Percentiles rank a stretch among this genome's conserved stretches.
These are phyloP conservation scores for Priceomyces carsonii DNA, from an alignment of 805 yeast species.

Conservation along the genomic window DNA sequence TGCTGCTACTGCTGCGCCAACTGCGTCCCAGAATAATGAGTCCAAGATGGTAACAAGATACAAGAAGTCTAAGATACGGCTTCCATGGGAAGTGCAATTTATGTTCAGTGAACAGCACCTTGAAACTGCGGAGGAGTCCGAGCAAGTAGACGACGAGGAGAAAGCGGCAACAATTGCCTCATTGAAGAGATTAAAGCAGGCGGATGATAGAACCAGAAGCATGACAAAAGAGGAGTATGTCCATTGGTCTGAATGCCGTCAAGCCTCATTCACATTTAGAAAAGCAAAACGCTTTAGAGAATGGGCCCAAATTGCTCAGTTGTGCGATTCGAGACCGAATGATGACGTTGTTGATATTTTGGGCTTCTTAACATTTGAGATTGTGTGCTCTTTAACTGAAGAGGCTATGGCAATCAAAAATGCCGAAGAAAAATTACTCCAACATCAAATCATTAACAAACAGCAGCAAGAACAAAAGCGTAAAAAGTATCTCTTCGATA, in stretches of 20 bases:
- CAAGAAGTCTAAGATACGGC: conserved; percentile 74
- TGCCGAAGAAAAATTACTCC: conserved; percentile 56
- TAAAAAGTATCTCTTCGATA: conserved; percentile 71
- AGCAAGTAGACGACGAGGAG: conserved; percentile 81
- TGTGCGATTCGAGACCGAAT: conserved; percentile 88
- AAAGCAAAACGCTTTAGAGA: conserved; percentile 93
- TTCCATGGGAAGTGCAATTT: conserved; percentile 95
- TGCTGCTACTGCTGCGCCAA: conserved; percentile 36
- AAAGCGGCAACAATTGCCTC: conserved; percentile 86
- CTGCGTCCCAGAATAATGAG: conserved; percentile 31
- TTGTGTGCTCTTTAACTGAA: conserved; percentile 92
- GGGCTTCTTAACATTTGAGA: conserved; percentile 94
- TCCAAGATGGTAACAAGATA: conserved; percentile 47
- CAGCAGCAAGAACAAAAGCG: conserved; percentile 35
- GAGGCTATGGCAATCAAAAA: conserved; percentile 81
- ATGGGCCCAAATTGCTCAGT: conserved; percentile 86
- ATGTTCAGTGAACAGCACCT: conserved; percentile 92
- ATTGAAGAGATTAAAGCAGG: conserved; percentile 82
- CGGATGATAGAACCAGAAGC: conserved; percentile 88
- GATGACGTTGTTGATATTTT: conserved; percentile 96
- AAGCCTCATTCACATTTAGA: conserved; percentile 93
- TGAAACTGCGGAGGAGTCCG: conserved; percentile 60
- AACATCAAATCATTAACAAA: conserved; percentile 28
- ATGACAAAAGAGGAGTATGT: conserved; percentile 98
- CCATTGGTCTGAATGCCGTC: conserved; percentile 98